phyloP scores from a whole-genome alignment of 75 land plant genomes.

The Gnetum montanum region DNA sequence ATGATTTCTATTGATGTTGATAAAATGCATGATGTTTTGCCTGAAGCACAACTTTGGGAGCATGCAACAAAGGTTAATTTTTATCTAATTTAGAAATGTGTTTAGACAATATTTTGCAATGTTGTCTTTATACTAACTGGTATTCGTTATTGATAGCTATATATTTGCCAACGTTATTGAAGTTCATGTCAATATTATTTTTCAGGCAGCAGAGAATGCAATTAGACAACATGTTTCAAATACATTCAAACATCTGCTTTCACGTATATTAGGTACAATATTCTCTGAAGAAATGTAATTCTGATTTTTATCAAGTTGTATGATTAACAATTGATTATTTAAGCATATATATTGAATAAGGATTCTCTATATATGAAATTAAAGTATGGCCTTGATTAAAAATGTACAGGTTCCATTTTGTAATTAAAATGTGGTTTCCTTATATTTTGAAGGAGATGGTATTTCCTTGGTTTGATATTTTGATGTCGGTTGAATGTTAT shows the following conservation, averaged over 20 bases:
- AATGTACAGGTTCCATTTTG: too few relatives aligned
- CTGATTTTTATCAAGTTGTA: neutral
- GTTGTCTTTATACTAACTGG: too few relatives aligned
- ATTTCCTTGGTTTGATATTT: too few relatives aligned
- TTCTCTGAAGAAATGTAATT: neutral
- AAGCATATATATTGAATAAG: neutral
- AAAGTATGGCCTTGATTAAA: too few relatives aligned
- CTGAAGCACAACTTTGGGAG: conserved; percentile 69
- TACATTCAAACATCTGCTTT: conserved; percentile 36
- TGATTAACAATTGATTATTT: neutral
- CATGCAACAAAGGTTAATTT: conserved; percentile 53
- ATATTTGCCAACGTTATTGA: too few relatives aligned
- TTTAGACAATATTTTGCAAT: too few relatives aligned
- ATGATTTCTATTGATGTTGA: conserved; percentile 60
- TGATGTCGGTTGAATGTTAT: too few relatives aligned
- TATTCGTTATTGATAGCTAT: too few relatives aligned
- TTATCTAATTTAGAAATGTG: too few relatives aligned
- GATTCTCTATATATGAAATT: neutral
- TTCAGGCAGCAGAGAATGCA: conserved; percentile 59
- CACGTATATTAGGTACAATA: conserved; percentile 52
- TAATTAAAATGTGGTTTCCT: too few relatives aligned
- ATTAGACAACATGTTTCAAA: conserved; percentile 50
- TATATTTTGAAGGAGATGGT: too few relatives aligned
- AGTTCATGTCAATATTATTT: too few relatives aligned
- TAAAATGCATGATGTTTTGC: conserved; percentile 70